These are phyloP conservation scores for Cladosporium sp. DNA, from an alignment of 2,329 filamentous ascomycete species.

Conservation along the genomic window DNA sequence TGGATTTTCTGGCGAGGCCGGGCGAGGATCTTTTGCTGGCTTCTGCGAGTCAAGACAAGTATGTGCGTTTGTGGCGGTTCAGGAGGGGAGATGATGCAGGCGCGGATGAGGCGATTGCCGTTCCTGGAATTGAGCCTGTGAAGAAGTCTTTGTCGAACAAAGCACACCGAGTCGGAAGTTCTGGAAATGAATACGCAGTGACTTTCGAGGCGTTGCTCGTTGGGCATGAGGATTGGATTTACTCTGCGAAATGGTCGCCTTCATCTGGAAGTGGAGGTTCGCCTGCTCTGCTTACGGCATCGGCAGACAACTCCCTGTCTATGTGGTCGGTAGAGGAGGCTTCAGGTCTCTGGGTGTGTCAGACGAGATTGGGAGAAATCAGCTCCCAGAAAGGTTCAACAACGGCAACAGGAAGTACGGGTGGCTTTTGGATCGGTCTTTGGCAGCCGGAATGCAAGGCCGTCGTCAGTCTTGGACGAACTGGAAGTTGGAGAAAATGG, in stretches of 20 bases:
- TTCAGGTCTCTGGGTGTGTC: conserved; percentile 88
- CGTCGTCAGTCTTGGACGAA: conserved; percentile 79
- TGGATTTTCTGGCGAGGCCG: conserved; percentile 61
- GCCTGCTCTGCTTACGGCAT: conserved; percentile 68
- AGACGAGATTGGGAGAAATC: conserved; percentile 82
- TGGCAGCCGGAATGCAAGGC: conserved; percentile 76
- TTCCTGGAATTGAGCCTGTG: not conserved
- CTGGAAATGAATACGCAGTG: conserved; percentile 63
- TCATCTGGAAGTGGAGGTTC: conserved; percentile 32
- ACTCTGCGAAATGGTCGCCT: conserved; percentile 72
- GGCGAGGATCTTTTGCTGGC: conserved; percentile 72
- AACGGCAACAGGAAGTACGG: conserved; percentile 90
- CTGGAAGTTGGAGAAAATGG: conserved; percentile 92
- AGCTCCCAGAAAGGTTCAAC: conserved; percentile 93
- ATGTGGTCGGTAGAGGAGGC: conserved; percentile 83
- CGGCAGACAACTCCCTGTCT: conserved; percentile 89
- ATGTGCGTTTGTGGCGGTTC: conserved; percentile 87
- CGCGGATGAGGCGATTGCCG: not conserved
- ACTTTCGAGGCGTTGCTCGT: conserved; percentile 92
- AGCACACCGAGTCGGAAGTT: conserved; percentile 67
- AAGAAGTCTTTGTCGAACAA: conserved; percentile 73
- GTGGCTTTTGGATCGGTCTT: conserved; percentile 92
- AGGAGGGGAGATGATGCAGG: conserved; percentile 52
- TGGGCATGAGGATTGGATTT: conserved; percentile 98
- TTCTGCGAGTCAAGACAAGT: conserved; percentile 96